Evolutionary conservation across 129 eudicot species (phyloP).

Genomic region (Glebionis coronaria): DNA sequence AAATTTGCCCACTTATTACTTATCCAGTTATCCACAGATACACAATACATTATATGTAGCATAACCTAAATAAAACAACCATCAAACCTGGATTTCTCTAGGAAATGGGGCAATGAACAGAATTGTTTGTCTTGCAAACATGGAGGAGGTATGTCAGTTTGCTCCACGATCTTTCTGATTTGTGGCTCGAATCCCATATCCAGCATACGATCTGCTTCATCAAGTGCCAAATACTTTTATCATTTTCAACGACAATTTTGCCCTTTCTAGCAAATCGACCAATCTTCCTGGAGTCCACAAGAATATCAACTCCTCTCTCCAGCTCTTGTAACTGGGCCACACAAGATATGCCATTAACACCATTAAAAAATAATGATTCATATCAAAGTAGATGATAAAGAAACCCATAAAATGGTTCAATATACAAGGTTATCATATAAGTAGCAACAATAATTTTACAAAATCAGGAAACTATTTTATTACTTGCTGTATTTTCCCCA

Average conservation of each 20-base stretch:
- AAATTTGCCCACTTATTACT: too few relatives aligned
- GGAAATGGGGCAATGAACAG: too few relatives aligned
- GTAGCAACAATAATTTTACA: not conserved
- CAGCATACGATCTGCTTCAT: slow-evolving; percentile 64
- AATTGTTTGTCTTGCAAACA: slow-evolving; percentile 51
- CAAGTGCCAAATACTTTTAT: slow-evolving; percentile 52
- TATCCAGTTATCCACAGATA: too few relatives aligned
- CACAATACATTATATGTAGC: too few relatives aligned
- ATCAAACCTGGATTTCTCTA: too few relatives aligned
- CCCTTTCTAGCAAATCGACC: slow-evolving; percentile 53
- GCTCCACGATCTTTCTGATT: slow-evolving; percentile 52
- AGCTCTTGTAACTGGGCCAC: slow-evolving; percentile 28
- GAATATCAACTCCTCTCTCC: slow-evolving; percentile 54
- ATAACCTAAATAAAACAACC: too few relatives aligned
- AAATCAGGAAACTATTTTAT: not conserved
- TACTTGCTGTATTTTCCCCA: not conserved
- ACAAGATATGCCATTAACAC: too few relatives aligned
- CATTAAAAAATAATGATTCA: not conserved
- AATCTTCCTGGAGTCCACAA: slow-evolving; percentile 58
- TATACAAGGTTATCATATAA: not conserved
- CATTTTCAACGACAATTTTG: slow-evolving; percentile 36
- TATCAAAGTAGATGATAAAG: not conserved
- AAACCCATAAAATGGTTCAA: not conserved
- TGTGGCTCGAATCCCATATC: slow-evolving; percentile 69
- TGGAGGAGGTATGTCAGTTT: slow-evolving; percentile 52